Evolutionary conservation across 208 protist species (phyloP), one percentile per base, ranked within the genome.

Genomic region (Naegleria fowleri): DNA sequence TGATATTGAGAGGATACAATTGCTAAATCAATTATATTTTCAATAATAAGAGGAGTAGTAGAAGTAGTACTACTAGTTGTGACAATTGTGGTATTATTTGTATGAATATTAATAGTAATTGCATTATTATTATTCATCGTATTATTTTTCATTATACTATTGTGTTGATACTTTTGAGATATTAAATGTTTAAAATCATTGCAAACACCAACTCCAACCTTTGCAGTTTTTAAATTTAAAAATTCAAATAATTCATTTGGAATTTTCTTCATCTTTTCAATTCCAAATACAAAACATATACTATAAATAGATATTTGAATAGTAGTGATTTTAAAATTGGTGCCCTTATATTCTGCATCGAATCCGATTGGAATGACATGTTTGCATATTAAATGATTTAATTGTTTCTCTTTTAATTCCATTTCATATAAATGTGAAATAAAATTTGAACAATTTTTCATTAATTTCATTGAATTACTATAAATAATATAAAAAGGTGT

Each of bases 211-310:
- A 67, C 55, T 67, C 55, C 55, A 67, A 67, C 2, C 22, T 67
- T 67, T 29, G 22, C 55, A 22, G 55, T 67, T 67, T 67, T 67
- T 67, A 13, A 67, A 29, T 67, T 5, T 67, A 67, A 67, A 67
- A 67, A 67, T 67, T 67, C 55, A 67, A 67, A 29, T 67, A 67
- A 67, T 67, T 67, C 55, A 67, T 67, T 67, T 67, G 55, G 55
- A 67, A 67, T 67, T 67, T 67, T 29, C 22, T 67, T 67, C 22
- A 67, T 29, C 11, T 67, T 67, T 67, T 67, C 55, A 67, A 67
- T 67, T 67, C 22, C 19, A 67, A 67, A 67, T 29, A 67, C 55
- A 67, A 67, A 67, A 67, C 55, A 67, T 29, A 67, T 22, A 29
- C 55, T 29, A 29, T 15, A 29, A 67, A 67, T 67, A 1, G 55